Evolutionary conservation across 1,139 yeast species (phyloP).

Genomic region (Saccharomycopsis hybrid): DNA sequence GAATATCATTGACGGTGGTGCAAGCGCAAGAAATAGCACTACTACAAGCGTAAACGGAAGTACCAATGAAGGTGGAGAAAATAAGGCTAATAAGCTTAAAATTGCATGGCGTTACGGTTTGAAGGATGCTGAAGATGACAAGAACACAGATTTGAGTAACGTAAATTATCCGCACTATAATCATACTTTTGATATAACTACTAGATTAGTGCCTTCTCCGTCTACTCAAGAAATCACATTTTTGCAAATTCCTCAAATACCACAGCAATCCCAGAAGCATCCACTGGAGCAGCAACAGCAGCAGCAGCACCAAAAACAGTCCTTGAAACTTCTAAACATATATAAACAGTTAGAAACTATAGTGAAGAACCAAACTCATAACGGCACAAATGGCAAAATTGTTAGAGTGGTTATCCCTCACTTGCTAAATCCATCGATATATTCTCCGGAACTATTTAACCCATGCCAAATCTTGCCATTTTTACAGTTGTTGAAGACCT

Average conservation of each 20-base stretch:
- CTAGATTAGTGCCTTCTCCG: slow-evolving; percentile 62
- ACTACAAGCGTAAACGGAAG: neutral
- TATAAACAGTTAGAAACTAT: slow-evolving; percentile 38
- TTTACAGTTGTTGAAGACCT: slow-evolving; percentile 51
- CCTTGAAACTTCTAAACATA: slow-evolving; percentile 24
- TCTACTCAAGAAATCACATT: slow-evolving; percentile 52
- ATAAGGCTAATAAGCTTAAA: slow-evolving; percentile 46
- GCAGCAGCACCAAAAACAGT: slow-evolving; percentile 17
- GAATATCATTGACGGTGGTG: slow-evolving; percentile 40
- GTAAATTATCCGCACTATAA: slow-evolving; percentile 45
- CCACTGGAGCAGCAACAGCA: too few relatives aligned
- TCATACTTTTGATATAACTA: slow-evolving; percentile 72
- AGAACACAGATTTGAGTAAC: neutral
- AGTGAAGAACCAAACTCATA: slow-evolving; percentile 32
- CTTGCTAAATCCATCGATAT: slow-evolving; percentile 72
- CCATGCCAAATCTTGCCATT: slow-evolving; percentile 53
- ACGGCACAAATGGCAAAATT: slow-evolving; percentile 32
- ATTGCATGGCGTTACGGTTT: slow-evolving; percentile 87
- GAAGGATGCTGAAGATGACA: slow-evolving; percentile 25
- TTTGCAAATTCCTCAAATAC: slow-evolving; percentile 36
- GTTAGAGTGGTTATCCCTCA: slow-evolving; percentile 71
- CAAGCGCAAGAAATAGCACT: neutral
- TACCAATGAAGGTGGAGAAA: neutral
- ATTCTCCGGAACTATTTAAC: slow-evolving; percentile 47
- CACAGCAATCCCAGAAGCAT: too few relatives aligned